Base-by-base conservation (phyloP, 177 flowering plant species). In the Vitis hybrid region DNA sequence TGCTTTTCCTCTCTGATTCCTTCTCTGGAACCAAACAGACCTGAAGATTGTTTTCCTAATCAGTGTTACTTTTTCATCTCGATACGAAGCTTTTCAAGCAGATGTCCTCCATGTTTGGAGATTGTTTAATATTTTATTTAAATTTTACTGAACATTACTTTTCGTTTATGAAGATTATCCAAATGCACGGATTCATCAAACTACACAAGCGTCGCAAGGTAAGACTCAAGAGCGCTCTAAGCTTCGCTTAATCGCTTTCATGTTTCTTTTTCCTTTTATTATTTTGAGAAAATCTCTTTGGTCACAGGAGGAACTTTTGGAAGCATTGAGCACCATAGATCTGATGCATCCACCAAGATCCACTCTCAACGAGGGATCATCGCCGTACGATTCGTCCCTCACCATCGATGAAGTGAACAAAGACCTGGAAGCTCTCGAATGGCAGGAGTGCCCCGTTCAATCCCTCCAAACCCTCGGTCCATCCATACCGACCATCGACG, bases 381-480 rank as follows among this genome's bases (percentile, higher is more conserved):
- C 19, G 17, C 64, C 64, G 21, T 14, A 32, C 64, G 64, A 9
- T 61, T 14, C 68, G 24, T 65, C 68, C 3, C 68, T 30, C 17
- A 24, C 58, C 19, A 14, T 30, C 18, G 68, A 65, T 27, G 13
- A 65, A 65, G 58, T 52, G 58, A 65, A 52, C 46, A 57, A 24
- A 52, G 68, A 65, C 12, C 57, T 65, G 18, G 58, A 65, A 11
- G 68, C 58, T 14, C 68, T 65, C 11, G 35, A 52, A 21, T 65
- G 68, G 68, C 68, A 65, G 12, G 68, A 65, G n/a, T 52, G 58
- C 11, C 68, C 68, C n/a, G 58, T 65, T 65, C 58, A 65, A 6
- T 65, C 48, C 14, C 10, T 65, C 35, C 58, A 27, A 52, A 65
- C 40, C 6, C 11, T 65, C 12, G 21, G 6, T 48, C 19, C 40